Conservation (phyloP, 1,284 basidiomycete genomes). For the Grifola frondosa region DNA sequence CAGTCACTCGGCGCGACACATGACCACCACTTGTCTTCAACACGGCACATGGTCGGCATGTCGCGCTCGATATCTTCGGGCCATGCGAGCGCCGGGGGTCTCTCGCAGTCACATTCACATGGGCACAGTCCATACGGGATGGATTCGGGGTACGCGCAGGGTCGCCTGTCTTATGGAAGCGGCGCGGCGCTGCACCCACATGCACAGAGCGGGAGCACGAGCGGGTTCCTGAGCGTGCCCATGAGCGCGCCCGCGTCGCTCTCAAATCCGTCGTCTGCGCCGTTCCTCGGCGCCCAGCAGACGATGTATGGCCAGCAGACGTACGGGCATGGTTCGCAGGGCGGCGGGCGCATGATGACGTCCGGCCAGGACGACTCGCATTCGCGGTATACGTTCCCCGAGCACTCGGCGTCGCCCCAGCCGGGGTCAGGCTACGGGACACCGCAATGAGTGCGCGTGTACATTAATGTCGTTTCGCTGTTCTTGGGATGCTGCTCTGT, state of each 20-base stretch:
- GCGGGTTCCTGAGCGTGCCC: conserved; percentile 26
- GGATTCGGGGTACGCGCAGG: conserved; percentile 20
- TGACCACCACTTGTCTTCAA: conserved; percentile 17
- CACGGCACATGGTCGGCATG: conserved; percentile 33
- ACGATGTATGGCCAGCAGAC: conserved; percentile 22
- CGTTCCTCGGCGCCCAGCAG: conserved; percentile 21
- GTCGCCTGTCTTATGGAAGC: conserved; percentile 23
- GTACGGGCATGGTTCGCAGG: conserved; percentile 22
- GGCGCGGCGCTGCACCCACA: conserved; percentile 23
- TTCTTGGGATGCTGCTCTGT: too few species aligned
- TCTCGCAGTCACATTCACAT: conserved; percentile 24
- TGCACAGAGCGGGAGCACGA: conserved; percentile 14
- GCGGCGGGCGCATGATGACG: conserved; percentile 26
- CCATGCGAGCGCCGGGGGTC: conserved; percentile 26
- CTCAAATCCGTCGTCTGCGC: conserved; percentile 8
- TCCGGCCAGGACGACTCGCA: conserved; percentile 24
- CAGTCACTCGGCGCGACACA: conserved; percentile 42
- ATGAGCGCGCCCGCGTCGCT: conserved; percentile 22
- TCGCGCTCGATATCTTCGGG: conserved; percentile 26
- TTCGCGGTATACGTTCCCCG: conserved; percentile 28
- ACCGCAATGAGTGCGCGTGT: conserved; percentile 30
- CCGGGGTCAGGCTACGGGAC: conserved; percentile 37
- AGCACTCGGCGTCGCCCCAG: conserved; percentile 33
- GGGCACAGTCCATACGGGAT: conserved; percentile 26
- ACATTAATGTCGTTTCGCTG: too few species aligned